A percentile compares a stretch with the other conserved stretches of the same genome.
These are phyloP conservation scores for Suhomyces atakaporum DNA, from an alignment of 1,139 yeast genomes.

Conservation along the genomic window DNA sequence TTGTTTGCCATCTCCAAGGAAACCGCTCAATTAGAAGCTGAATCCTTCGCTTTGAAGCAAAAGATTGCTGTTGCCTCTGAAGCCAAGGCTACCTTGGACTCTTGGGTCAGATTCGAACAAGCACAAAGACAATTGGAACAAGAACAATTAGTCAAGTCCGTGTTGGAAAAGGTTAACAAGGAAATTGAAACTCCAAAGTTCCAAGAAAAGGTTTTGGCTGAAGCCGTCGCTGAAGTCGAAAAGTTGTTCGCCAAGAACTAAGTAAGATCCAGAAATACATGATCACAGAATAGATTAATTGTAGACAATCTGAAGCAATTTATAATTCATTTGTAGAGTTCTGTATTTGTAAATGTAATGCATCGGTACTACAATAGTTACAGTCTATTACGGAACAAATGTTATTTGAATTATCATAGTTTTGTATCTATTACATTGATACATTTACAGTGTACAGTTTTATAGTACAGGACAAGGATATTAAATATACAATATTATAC, in stretches of 20 bases:
- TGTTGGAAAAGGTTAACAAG: conserved; percentile 84
- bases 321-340: no score
- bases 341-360: no score
- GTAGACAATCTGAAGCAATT: no score
- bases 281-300: not conserved
- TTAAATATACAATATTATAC: not conserved
- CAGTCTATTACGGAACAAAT: no score
- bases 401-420: no score
- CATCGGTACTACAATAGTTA: no score
- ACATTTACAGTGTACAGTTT: no score
- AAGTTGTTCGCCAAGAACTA: conserved; percentile 64
- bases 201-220: conserved; percentile 90
- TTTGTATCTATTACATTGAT: no score
- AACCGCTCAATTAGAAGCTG: conserved; percentile 93
- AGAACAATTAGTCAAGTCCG: conserved; percentile 83
- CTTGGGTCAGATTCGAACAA: conserved; percentile 98
- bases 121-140: conserved; percentile 97
- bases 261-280: conserved; percentile 6
- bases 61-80: conserved; percentile 81
- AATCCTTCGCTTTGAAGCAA: conserved; percentile 91
- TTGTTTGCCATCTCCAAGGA: conserved; percentile 93
- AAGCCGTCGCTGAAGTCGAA: conserved; percentile 91
- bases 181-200: conserved; percentile 85
- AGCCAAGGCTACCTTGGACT: conserved; percentile 94
- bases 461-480: no score